Conservation (phyloP, 768 basidiomycete genomes). For the Termitomyces sp. region DNA sequence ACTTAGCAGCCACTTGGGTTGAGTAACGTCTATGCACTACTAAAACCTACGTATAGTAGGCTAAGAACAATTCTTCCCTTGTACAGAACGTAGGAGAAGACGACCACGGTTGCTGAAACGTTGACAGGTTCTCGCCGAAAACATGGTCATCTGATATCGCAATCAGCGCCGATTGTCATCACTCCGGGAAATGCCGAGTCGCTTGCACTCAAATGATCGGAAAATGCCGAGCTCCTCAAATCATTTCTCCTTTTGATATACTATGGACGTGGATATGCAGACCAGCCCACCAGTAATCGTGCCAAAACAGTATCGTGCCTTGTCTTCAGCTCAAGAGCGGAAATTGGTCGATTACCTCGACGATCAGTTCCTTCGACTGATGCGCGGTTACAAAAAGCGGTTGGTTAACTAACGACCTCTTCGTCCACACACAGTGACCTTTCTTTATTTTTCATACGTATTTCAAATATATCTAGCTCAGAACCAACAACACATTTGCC, state of each 20-base stretch:
- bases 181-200: no score
- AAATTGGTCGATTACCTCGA: conserved; percentile 63
- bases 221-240: neutral
- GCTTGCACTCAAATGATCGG: neutral
- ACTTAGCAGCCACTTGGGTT: no score
- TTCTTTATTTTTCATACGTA: neutral
- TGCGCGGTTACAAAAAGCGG: conserved; percentile 74
- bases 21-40: no score
- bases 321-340: conserved; percentile 56
- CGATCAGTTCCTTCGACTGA: conserved; percentile 56
- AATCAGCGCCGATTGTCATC: no score
- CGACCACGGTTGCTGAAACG: no score
- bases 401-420: conserved; percentile 25
- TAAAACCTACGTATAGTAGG: no score
- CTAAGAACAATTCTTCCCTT: no score
- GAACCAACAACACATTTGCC: conserved; percentile 47
- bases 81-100: no score
- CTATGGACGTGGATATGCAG: neutral
- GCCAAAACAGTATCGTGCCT: conserved; percentile 21
- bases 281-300: neutral
- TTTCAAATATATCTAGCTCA: conserved; percentile 26
- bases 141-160: no score
- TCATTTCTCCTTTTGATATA: neutral
- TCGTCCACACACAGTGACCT: neutral
- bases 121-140: no score